Evolutionary conservation across 176 grass and related monocot genomes (phyloP).

Genomic region (Rhynchospora breviuscula): DNA sequence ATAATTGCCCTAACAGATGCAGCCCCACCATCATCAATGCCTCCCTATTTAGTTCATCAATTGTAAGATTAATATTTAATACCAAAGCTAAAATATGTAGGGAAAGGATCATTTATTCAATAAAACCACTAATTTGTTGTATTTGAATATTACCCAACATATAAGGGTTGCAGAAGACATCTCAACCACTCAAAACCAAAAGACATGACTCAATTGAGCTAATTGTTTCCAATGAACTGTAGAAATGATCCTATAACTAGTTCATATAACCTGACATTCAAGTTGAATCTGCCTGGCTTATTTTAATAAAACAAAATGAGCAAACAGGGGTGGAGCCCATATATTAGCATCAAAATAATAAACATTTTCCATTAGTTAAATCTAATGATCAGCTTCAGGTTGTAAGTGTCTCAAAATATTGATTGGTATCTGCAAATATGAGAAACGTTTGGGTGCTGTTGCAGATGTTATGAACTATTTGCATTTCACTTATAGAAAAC

Average conservation of each 20-base stretch:
- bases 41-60: conserved; percentile 43
- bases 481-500: background rate
- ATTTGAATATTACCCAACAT: background rate
- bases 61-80: conserved; percentile 11
- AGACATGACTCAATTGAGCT: background rate
- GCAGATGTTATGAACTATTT: background rate
- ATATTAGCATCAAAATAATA: background rate
- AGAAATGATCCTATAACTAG: background rate
- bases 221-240: background rate
- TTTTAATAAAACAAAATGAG: background rate
- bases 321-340: background rate
- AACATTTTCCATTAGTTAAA: background rate
- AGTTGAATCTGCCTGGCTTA: background rate
- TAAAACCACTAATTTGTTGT: background rate
- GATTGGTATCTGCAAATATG: background rate
- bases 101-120: background rate
- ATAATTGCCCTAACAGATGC: conserved; percentile 99
- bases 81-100: background rate
- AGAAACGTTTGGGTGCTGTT: background rate
- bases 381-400: background rate
- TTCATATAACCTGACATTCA: conserved; percentile 1
- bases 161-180: background rate
- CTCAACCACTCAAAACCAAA: background rate
- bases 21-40: conserved; percentile 93
- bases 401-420: background rate